These are phyloP conservation scores for Corinectria fuckeliana DNA, from an alignment of 2,329 filamentous ascomycete genomes.

Conservation along the genomic window DNA sequence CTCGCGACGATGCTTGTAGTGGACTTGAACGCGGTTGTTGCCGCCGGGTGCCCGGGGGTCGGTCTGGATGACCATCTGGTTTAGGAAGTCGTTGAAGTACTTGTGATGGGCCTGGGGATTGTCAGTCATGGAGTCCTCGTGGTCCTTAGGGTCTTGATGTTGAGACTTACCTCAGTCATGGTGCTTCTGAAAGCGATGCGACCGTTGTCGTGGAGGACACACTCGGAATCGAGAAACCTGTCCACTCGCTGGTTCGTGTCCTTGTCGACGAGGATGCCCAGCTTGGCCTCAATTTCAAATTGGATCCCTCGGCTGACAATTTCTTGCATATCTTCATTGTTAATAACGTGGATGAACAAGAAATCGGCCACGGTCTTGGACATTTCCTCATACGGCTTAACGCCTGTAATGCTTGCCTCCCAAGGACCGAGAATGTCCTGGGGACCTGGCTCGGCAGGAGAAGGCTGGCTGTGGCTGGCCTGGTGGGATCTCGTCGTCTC, in stretches of 20 bases:
- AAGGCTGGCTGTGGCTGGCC: slow-evolving; percentile 32
- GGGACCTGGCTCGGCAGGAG: slow-evolving; percentile 39
- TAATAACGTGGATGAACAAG: slow-evolving; percentile 74
- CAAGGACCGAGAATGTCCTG: slow-evolving; percentile 59
- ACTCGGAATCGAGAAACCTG: slow-evolving; percentile 73
- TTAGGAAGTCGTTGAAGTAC: slow-evolving; percentile 83
- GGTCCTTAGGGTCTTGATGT: neutral
- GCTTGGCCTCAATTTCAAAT: slow-evolving; percentile 93
- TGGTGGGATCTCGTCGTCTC: slow-evolving; percentile 48
- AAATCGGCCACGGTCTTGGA: slow-evolving; percentile 82
- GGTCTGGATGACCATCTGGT: slow-evolving; percentile 67
- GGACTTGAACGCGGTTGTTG: slow-evolving; percentile 65
- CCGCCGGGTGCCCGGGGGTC: slow-evolving; percentile 58
- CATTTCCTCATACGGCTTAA: slow-evolving; percentile 75
- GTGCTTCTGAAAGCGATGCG: slow-evolving; percentile 79
- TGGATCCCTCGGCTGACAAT: slow-evolving; percentile 70
- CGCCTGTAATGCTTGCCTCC: slow-evolving; percentile 73
- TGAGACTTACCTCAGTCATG: slow-evolving; percentile 80
- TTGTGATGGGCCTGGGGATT: slow-evolving; percentile 74
- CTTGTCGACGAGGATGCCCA: slow-evolving; percentile 81
- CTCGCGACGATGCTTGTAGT: slow-evolving; percentile 84
- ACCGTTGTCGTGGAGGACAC: slow-evolving; percentile 66
- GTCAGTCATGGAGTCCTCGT: slow-evolving; percentile 23
- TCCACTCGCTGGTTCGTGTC: slow-evolving; percentile 73
- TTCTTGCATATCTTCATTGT: slow-evolving; percentile 69